Conservation (phyloP, 2,329 filamentous ascomycete genomes). For the Tolypocladium capitatum region DNA sequence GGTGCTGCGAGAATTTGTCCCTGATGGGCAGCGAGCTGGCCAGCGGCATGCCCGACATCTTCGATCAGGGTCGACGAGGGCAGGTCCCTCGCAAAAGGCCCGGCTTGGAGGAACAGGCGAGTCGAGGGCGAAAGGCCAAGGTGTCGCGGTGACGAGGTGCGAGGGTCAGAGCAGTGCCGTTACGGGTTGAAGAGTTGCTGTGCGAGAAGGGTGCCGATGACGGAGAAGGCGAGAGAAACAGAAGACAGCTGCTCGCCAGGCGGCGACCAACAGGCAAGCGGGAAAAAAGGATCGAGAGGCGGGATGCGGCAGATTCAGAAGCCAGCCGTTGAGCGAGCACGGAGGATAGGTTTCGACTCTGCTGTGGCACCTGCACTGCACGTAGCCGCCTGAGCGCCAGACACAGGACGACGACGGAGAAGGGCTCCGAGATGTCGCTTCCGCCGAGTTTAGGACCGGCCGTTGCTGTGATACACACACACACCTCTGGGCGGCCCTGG, state of each 20-base stretch:
- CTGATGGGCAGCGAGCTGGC: not conserved
- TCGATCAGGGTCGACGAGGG: not conserved
- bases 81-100: not conserved
- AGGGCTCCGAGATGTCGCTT: not conserved
- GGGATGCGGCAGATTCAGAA: not conserved
- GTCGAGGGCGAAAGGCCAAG: not conserved
- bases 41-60: not conserved
- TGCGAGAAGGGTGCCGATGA: not conserved
- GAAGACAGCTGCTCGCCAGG: not conserved
- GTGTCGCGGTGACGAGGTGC: not conserved
- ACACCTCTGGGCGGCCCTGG: no score
- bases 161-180: not conserved
- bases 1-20: conserved; percentile 18
- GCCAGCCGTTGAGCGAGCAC: not conserved
- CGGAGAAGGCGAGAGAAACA: not conserved
- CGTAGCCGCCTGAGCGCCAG: not conserved
- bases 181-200: not conserved
- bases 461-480: no score
- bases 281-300: not conserved
- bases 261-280: no score
- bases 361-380: not conserved
- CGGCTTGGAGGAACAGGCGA: no score
- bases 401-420: not conserved
- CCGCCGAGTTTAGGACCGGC: not conserved
- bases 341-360: not conserved